Evolutionary conservation across 345 rosid species (phyloP), one percentile per base, ranked within the genome.

Genomic region (Syzygium aromaticum): DNA sequence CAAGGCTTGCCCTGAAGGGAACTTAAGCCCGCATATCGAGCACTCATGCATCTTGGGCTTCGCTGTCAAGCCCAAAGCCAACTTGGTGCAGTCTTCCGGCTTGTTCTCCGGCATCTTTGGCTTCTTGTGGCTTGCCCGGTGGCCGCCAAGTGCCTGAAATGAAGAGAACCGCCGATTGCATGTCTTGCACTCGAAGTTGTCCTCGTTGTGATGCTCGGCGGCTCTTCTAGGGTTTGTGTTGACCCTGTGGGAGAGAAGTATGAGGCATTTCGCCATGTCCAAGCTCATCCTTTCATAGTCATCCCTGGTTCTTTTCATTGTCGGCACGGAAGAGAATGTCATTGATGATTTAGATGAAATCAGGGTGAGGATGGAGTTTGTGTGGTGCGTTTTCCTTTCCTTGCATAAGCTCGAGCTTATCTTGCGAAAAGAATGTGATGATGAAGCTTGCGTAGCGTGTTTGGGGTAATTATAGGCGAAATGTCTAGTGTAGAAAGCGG

Each of bases 201-300:
- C 87, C 8, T 46, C 80, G 15, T 12, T 11, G 1, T 54, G 84
- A 11, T 49, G 12, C 73, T 27, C 2, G 30, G 40, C 28, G 14
- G 51, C 52, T 5, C 19, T 19, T 27, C 23, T 14, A 3, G 30
- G 27, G 19, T 77, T 46, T 10, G 63, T 3, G 57, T 73, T n/a
- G 22, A 83, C 57, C 30, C 89, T 84, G 14, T 52, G 89, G 3
- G 92, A 90, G 25, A 92, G 84, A 2, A 92, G 46, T 83, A 89
- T 91, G 91, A 95, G 90, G 85, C 95, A 95, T 17, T 87, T 93
- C 12, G 95, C 98, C 89, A 91, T 90, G 86, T 91, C 91, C 84
- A 89, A 28, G 52, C 84, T 84, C 12, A 54, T 88, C 49, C 46
- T 67, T 80, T 85, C 93, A 3, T 21, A 51, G 22, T 88, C 86